Conservation (phyloP, 148 eudicot species). For the Chenopodium suecicum region DNA sequence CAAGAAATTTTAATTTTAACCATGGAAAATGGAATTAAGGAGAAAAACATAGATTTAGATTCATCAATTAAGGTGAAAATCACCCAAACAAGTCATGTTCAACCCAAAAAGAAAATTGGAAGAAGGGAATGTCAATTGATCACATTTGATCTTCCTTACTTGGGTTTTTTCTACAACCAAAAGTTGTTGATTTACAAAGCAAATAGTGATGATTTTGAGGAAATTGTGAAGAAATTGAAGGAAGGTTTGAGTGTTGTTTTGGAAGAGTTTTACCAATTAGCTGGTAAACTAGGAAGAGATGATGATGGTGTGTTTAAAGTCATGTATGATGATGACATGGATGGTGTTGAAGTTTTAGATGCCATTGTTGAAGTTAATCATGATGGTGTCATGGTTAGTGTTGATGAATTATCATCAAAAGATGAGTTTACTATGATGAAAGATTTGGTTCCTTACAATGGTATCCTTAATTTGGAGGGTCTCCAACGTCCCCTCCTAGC, state of each 20-base stretch:
- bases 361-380: conserved; percentile 44
- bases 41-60: conserved; percentile 14
- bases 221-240: conserved; percentile 47
- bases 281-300: conserved; percentile 69
- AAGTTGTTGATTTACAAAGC: conserved; percentile 73
- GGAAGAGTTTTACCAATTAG: conserved; percentile 83
- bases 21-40: conserved; percentile 23
- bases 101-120: conserved; percentile 64
- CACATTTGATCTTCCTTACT: conserved; percentile 90
- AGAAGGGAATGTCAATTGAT: conserved; percentile 69
- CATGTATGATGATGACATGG: conserved; percentile 77
- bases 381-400: conserved; percentile 34
- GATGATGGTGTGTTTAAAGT: conserved; percentile 89
- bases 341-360: conserved; percentile 68
- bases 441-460: conserved; percentile 73
- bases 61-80: conserved; percentile 45
- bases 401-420: conserved; percentile 38
- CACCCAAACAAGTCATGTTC: conserved; percentile 50
- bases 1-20: conserved; percentile 25
- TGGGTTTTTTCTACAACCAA: conserved; percentile 91
- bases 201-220: conserved; percentile 42
- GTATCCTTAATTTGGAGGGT: conserved; percentile 78
- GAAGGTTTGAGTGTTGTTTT: conserved; percentile 61
- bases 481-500: conserved; percentile 71
- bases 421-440: conserved; percentile 53